Evolutionary conservation across 305 asterid genomes (phyloP), one percentile per base, ranked within the genome.

Genomic region (Fraxinus platypoda): DNA sequence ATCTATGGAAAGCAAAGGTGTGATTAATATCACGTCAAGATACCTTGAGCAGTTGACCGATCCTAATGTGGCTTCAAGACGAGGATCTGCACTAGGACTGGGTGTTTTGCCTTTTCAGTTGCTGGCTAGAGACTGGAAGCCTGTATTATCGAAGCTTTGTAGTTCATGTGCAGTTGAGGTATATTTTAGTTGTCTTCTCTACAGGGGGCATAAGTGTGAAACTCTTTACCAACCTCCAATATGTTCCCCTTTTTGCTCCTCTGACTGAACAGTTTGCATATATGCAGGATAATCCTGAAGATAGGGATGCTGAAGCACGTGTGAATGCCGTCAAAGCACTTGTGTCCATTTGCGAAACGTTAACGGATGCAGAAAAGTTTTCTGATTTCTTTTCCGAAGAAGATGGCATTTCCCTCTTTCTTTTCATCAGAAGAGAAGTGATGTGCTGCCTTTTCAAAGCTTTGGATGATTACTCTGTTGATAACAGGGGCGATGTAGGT

Each of bases 401-500:
- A 87, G 93, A 91, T 84, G 87, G 77, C 80, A 68, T 17, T 70
- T 84, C 91, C 81, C 86, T 94, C 80, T 88, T 87, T 88, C 80
- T 83, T 75, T 87, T 88, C 86, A 91, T 96, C 77, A 92, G 86
- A 84, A 88, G 84, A 68, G 97, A 92, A 91, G 97, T 96, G 80
- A 94, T 94, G 95, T 86, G 81, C 84, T 90, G 90, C 88, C 92
- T 96, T 78, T 90, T 94, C 81, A 92, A 84, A 85, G 96, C 98
- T 88, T 88, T 96, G 76, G 98, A 96, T 74, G 99, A 96, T 91
- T 96, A 96, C 87, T 92, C 98, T 79, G 92, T 92, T 74, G 99
- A 96, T 86, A 96, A 96, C 88, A 88, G 98, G 87, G 99, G 99
- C 21, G 99, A 96, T 84, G 95, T 96, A 54, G 99, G 99, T 81